Base-by-base conservation (phyloP, 805 yeast genomes). In the Candida multigemmis region DNA sequence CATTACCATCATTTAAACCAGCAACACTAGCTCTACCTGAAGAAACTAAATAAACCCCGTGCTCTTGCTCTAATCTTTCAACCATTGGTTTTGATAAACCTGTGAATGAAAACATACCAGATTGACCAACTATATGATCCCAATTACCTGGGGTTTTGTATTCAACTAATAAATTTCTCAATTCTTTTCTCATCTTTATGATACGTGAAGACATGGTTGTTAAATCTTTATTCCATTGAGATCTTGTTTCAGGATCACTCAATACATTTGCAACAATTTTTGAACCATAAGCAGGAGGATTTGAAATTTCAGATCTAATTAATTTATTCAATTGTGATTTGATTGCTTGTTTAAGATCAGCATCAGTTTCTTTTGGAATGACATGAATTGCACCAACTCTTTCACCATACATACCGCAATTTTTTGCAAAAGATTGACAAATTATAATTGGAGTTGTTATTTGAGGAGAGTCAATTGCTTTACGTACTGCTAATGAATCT, bases 381-480 rank as follows among this genome's bases (percentile, higher is more conserved):
- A 87, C 51, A 48, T 87, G 96, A 53, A 89, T 71, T 14, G 91
- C 93, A 36, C 98, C 98, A 18, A 80, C 85, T 65, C 98, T 80
- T 66, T 89, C 97, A 54, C 97, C 97, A 50, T 89, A 89, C 75
- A 89, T 78, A 39, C 97, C 97, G 47, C 82, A 82, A 60, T 91
- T 89, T 57, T 89, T 89, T 31, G 97, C 95, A 56, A 89, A 89
- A 7, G 96, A 86, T 66, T 89, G 98, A 58, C 95, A 86, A 32
- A 89, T 70, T 17, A 84, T 46, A 29, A 50, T 48, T 24, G 57
- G 57, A 10, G 55, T 37, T 16, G 41, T 34, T 33, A 59, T 37
- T 10, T 33, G 28, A 24, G 50, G 48, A 30, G 46, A 38, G 33
- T 50, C 40, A 27, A 78, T 65, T 36, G 85, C 86, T 26, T 65